Evolutionary conservation across 257 asterid genomes (phyloP).

Genomic region (Solanum ossicruentum): DNA sequence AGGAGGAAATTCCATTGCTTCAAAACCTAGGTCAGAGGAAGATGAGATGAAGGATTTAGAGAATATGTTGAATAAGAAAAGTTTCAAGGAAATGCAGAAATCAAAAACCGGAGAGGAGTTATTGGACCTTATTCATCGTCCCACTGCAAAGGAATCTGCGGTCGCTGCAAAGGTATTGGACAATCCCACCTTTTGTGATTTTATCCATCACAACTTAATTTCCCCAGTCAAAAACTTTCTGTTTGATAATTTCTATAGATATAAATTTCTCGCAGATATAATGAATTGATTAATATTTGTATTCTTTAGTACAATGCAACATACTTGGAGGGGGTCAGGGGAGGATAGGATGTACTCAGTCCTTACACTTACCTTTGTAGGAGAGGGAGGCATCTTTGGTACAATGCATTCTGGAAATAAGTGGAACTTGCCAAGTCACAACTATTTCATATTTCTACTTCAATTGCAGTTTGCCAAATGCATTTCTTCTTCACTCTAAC

Average conservation of each 20-base stretch:
- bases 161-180: slow-evolving; percentile 70
- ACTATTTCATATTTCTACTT: background rate
- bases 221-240: background rate
- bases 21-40: slow-evolving; percentile 89
- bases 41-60: slow-evolving; percentile 93
- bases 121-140: slow-evolving; percentile 83
- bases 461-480: background rate
- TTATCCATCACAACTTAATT: background rate
- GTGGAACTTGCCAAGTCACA: background rate
- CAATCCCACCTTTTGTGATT: background rate
- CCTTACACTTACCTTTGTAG: background rate
- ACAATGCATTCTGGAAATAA: background rate
- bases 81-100: slow-evolving; percentile 82
- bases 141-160: slow-evolving; percentile 91
- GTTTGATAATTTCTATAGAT: background rate
- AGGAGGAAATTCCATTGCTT: slow-evolving; percentile 24
- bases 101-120: slow-evolving; percentile 96
- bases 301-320: background rate
- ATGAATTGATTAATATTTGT: background rate
- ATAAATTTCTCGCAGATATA: background rate
- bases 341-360: background rate
- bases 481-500: background rate
- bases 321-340: background rate
- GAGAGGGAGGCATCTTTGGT: background rate
- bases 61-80: slow-evolving; percentile 77